phyloP scores from a whole-genome alignment of 805 yeast genomes.

The Yamadazyma paraphyllophila region DNA sequence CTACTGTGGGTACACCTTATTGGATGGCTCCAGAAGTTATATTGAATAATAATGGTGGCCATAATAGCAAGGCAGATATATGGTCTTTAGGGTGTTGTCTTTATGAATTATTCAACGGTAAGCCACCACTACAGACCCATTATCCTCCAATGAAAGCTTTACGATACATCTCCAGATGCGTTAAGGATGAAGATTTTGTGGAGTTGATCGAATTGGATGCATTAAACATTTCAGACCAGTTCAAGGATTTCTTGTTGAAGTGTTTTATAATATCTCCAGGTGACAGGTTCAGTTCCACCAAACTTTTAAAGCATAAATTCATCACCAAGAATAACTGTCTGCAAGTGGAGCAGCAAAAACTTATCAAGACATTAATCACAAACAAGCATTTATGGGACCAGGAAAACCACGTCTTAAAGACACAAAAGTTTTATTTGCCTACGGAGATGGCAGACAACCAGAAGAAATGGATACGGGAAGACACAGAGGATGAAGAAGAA shows the following conservation, averaged over 20 bases:
- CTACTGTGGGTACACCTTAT: conserved; percentile 57
- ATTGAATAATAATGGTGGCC: conserved; percentile 56
- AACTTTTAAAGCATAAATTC: conserved; percentile 33
- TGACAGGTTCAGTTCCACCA: conserved; percentile 29
- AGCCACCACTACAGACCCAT: conserved; percentile 58
- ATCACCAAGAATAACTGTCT: conserved; percentile 19
- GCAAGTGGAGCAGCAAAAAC: conserved; percentile 12
- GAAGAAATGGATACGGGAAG: conserved; percentile 23
- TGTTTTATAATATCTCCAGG: conserved; percentile 36
- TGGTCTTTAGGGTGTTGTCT: conserved; percentile 83
- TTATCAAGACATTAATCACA: conserved; percentile 31
- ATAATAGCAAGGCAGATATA: conserved; percentile 60
- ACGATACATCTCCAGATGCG: conserved; percentile 35
- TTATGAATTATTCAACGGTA: conserved; percentile 67
- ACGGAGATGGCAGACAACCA: conserved; percentile 37
- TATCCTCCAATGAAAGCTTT: conserved; percentile 45
- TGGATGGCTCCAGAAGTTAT: conserved; percentile 69
- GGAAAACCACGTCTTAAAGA: conserved; percentile 31
- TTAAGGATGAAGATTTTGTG: conserved; percentile 28
- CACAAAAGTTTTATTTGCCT: conserved; percentile 34
- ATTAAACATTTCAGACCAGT: conserved; percentile 19
- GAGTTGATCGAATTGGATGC: conserved; percentile 26
- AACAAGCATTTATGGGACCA: conserved; percentile 39
- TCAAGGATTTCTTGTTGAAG: conserved; percentile 31
- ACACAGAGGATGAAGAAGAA: conserved; percentile 7